phyloP scores from a whole-genome alignment of 345 rosid species.

The Psidium friedrichsthalianum region DNA sequence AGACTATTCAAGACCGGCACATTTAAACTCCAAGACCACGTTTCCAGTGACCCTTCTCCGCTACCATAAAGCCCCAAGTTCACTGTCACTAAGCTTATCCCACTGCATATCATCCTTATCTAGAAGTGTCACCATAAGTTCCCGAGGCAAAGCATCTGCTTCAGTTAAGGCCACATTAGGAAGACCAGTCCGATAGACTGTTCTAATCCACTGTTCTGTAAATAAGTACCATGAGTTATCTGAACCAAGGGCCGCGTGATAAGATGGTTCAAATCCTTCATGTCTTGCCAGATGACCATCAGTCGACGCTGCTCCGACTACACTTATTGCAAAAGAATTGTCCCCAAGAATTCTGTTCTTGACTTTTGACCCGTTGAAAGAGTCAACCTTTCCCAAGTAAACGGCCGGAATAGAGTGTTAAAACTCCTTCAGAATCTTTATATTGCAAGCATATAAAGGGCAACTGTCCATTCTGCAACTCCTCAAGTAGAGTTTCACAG shows the following conservation, averaged over 20 bases:
- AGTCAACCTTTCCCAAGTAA: slow-evolving; percentile 61
- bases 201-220: slow-evolving; percentile 76
- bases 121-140: slow-evolving; percentile 52
- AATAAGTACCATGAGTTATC: slow-evolving; percentile 92
- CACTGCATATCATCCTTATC: slow-evolving; percentile 56
- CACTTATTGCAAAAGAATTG: slow-evolving; percentile 26
- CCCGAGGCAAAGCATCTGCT: slow-evolving; percentile 74
- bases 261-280: slow-evolving; percentile 35
- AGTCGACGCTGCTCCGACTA: slow-evolving; percentile 10
- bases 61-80: slow-evolving; percentile 72
- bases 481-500: slow-evolving; percentile 56
- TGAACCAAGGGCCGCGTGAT: slow-evolving; percentile 81
- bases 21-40: slow-evolving; percentile 97
- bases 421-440: slow-evolving; percentile 64
- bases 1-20: slow-evolving; percentile 89
- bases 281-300: slow-evolving; percentile 12
- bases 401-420: slow-evolving; percentile 63
- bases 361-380: slow-evolving; percentile 34
- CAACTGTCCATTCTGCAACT: slow-evolving; percentile 56
- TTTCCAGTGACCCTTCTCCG: slow-evolving; percentile 81
- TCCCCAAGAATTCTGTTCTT: slow-evolving; percentile 22
- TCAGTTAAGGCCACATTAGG: slow-evolving; percentile 55
- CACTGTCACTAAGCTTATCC: slow-evolving; percentile 73
- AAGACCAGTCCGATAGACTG: slow-evolving; percentile 68
- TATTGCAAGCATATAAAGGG: slow-evolving; percentile 80